Percentiles rank a stretch among this genome's conserved stretches.
These are phyloP conservation scores for Fusarium oxysporum DNA, from an alignment of 2,329 filamentous ascomycete species.

Conservation along the genomic window DNA sequence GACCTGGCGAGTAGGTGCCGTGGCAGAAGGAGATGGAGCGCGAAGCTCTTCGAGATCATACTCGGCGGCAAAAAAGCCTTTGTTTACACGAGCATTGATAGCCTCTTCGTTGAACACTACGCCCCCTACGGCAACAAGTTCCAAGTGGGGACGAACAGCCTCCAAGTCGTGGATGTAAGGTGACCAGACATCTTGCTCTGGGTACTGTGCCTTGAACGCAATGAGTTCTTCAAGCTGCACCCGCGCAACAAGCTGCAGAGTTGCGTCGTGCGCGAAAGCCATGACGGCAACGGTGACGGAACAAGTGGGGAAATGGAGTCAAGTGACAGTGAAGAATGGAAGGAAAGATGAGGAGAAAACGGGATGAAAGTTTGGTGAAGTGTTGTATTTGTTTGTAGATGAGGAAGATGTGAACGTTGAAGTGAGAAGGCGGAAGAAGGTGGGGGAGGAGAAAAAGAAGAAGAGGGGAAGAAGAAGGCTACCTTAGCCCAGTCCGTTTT, in stretches of 20 bases:
- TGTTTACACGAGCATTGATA: not conserved
- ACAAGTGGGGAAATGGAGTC: no score
- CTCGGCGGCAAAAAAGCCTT: not conserved
- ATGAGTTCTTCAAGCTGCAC: not conserved
- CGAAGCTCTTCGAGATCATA: not conserved
- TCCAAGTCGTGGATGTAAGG: rapidly evolving
- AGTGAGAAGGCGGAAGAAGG: not conserved
- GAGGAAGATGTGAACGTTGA: not conserved
- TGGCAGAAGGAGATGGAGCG: not conserved
- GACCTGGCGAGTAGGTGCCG: not conserved
- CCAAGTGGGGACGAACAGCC: not conserved
- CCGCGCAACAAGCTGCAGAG: not conserved
- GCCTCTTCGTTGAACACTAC: not conserved
- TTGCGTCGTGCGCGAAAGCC: not conserved
- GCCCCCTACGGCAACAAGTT: not conserved
- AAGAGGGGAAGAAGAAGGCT: not conserved
- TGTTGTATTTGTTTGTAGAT: not conserved
- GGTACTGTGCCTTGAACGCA: not conserved
- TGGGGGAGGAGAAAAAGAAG: not conserved
- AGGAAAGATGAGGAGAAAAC: not conserved
- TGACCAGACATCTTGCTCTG: rapidly evolving
- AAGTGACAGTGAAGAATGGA: rapidly evolving
- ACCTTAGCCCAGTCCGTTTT: not conserved
- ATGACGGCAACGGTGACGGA: not conserved
- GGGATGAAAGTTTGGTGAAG: not conserved